phyloP scores from a whole-genome alignment of 768 basidiomycete species.

The Sarcodon aspratus region DNA sequence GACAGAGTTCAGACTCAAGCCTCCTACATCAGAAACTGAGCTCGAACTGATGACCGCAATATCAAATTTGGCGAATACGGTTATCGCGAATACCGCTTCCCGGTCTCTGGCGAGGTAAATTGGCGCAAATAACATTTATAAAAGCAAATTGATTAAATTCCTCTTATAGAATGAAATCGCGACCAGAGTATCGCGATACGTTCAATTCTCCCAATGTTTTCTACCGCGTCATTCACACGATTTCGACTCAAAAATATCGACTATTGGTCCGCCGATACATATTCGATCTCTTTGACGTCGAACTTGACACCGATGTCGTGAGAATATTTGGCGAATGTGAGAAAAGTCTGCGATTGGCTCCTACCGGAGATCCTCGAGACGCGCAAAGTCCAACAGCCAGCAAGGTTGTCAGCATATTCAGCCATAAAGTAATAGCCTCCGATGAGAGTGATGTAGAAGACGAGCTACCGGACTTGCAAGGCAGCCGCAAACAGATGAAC shows the following conservation, averaged over 20 bases:
- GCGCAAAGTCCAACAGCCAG: constrained; percentile 4
- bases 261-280: constrained; percentile 89
- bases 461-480: neutral
- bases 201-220: constrained; percentile 75
- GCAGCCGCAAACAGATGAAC: neutral
- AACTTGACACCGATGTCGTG: constrained; percentile 54
- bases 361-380: neutral
- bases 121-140: neutral
- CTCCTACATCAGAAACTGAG: constrained; percentile 60
- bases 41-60: constrained; percentile 82
- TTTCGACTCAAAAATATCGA: constrained; percentile 85
- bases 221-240: constrained; percentile 76
- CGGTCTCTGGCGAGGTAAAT: constrained; percentile 74
- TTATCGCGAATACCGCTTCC: constrained; percentile 91
- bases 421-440: constrained; percentile 14
- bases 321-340: constrained; percentile 41
- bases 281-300: constrained; percentile 83
- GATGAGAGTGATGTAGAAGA: neutral
- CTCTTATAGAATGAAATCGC: constrained; percentile 56
- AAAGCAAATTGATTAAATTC: constrained; percentile 1
- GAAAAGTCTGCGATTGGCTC: constrained; percentile 23
- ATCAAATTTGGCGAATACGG: constrained; percentile 89
- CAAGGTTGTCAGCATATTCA: constrained; percentile 52
- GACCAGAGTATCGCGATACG: constrained; percentile 58
- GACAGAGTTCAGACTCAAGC: constrained; percentile 37